Evolutionary conservation across 2,329 filamentous ascomycete genomes (phyloP).

Genomic region (Diaporthe ampelina): DNA sequence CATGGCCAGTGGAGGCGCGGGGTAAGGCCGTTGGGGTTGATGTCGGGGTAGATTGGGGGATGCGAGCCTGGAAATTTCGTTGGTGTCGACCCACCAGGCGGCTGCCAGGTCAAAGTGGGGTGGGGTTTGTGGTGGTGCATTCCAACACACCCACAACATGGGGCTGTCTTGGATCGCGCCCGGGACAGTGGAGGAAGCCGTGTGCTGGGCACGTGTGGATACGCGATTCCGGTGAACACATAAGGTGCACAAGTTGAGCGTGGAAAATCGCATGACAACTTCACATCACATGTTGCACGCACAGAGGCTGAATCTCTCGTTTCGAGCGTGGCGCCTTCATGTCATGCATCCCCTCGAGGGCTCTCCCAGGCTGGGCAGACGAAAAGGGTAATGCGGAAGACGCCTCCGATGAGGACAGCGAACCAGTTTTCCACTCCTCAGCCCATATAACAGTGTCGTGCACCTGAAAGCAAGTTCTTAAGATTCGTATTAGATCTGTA

Average conservation of each 20-base stretch:
- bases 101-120: background rate
- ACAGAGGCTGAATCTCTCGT: background rate
- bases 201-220: background rate
- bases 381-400: conserved; percentile 49
- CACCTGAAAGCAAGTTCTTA: background rate
- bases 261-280: background rate
- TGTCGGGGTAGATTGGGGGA: background rate
- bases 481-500: conserved; percentile 30
- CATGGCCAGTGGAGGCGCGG: background rate
- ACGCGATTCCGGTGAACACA: background rate
- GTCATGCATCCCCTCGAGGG: background rate
- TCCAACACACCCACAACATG: background rate
- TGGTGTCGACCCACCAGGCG: background rate
- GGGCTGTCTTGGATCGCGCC: background rate
- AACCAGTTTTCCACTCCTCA: conserved; percentile 40
- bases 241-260: background rate
- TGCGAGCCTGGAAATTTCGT: background rate
- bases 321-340: background rate
- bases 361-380: conserved; percentile 6
- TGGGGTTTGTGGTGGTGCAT: background rate
- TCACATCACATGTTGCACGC: background rate
- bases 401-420: conserved; percentile 52
- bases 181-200: background rate
- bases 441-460: conserved; percentile 13
- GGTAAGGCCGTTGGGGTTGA: too few relatives aligned